Conservation (phyloP, 164 flowering plant genomes). For the Magnolia officinalis region DNA sequence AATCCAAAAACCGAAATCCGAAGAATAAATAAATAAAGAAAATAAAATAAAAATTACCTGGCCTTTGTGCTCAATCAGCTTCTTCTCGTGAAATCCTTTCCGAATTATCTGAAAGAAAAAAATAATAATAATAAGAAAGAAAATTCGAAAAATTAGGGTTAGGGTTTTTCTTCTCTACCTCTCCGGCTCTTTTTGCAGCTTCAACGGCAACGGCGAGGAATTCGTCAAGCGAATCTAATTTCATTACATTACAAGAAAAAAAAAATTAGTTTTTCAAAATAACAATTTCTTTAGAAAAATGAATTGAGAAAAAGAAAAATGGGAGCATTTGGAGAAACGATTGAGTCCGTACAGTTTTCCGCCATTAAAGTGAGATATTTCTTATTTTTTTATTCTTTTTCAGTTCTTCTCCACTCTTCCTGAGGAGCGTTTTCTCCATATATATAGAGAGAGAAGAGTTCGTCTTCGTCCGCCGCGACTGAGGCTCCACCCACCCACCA, state of each 20-base stretch:
- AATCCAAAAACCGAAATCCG: too few species aligned
- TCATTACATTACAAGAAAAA: not conserved
- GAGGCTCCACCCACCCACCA: too few species aligned
- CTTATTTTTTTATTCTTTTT: not conserved
- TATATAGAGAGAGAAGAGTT: conserved; percentile 2
- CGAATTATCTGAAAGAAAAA: conserved; percentile 61
- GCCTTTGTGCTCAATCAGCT: conserved; percentile 88
- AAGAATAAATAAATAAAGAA: not conserved
- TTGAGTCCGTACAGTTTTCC: conserved; percentile 12
- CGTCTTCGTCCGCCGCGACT: too few species aligned
- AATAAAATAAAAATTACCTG: conserved; percentile 33
- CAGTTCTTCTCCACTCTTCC: not conserved
- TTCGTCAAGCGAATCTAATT: conserved; percentile 43
- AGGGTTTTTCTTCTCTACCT: conserved; percentile 34
- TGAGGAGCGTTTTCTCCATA: not conserved
- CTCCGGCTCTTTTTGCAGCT: conserved; percentile 86
- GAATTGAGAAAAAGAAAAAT: not conserved
- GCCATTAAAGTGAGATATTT: conserved; percentile 5
- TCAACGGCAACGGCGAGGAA: conserved; percentile 68
- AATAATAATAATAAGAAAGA: not conserved
- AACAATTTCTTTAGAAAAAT: too few species aligned
- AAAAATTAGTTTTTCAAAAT: not conserved
- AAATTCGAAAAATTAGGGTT: not conserved
- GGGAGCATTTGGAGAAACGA: not conserved
- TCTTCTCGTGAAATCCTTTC: conserved; percentile 62